Evolutionary conservation across 768 basidiomycete genomes (phyloP).

Genomic region (Boletus subcaerulescens): DNA sequence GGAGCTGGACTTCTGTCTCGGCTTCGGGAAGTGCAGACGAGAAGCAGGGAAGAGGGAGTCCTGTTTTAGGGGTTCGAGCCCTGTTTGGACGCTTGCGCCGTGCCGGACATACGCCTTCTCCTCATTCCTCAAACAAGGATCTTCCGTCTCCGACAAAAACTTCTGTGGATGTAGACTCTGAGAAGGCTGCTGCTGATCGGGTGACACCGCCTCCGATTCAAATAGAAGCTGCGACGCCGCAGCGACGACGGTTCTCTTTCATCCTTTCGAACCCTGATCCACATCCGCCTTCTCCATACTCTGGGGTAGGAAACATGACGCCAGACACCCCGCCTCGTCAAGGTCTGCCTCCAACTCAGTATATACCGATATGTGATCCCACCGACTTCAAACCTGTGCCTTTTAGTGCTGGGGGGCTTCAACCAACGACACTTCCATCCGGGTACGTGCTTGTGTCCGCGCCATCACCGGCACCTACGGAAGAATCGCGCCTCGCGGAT

Average conservation of each 20-base stretch:
- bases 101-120: conserved; percentile 27
- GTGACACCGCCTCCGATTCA: conserved; percentile 17
- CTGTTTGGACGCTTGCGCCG: conserved; percentile 27
- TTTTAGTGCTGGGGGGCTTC: neutral
- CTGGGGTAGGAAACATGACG: conserved; percentile 1
- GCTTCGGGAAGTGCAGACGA: conserved; percentile 21
- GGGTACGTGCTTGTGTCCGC: conserved; percentile 1
- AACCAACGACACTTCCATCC: neutral
- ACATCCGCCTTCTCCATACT: conserved; percentile 19
- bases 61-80: conserved; percentile 24
- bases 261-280: conserved; percentile 33
- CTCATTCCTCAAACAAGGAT: conserved; percentile 23
- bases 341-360: neutral
- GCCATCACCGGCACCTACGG: conserved; percentile 27
- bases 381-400: neutral
- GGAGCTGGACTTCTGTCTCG: conserved; percentile 17
- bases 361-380: neutral
- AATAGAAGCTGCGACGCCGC: conserved; percentile 13
- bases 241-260: conserved; percentile 25
- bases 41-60: conserved; percentile 22
- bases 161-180: conserved; percentile 14
- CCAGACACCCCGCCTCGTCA: neutral
- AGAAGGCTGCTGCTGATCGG: conserved; percentile 5
- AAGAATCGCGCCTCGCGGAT: conserved; percentile 23
- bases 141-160: conserved; percentile 13